Conservation (phyloP, 2,329 filamentous ascomycete genomes). For the Bertia moriformis region DNA sequence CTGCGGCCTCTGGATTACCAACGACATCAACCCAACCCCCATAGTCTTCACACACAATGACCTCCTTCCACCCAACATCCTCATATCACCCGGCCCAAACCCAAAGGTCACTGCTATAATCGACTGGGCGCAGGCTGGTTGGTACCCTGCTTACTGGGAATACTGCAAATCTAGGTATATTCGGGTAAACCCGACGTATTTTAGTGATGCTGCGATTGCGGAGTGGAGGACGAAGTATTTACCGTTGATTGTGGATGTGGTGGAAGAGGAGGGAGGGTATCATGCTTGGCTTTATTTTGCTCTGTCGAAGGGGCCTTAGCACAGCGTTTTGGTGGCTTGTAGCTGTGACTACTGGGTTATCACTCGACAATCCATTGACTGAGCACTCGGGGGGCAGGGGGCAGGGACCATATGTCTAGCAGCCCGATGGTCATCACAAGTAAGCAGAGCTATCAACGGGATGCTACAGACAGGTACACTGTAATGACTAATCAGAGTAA, state of each 20-base stretch:
- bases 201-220: not conserved
- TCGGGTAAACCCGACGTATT: too few species aligned
- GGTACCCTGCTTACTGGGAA: slow-evolving; percentile 14
- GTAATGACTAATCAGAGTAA: too few species aligned
- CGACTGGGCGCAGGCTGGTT: slow-evolving; percentile 16
- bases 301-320: not conserved
- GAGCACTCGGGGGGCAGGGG: too few species aligned
- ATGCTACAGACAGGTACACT: too few species aligned
- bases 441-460: too few species aligned
- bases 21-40: too few species aligned
- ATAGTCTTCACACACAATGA: slow-evolving; percentile 18
- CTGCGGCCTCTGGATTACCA: too few species aligned
- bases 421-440: too few species aligned
- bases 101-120: slow-evolving; percentile 11
- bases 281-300: not conserved
- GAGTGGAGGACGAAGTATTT: not conserved
- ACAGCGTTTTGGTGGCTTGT: too few species aligned
- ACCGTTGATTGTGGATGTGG: not conserved
- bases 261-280: slow-evolving; percentile 2
- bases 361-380: too few species aligned
- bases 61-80: slow-evolving; percentile 16
- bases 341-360: too few species aligned
- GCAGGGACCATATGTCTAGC: too few species aligned
- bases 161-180: slow-evolving; percentile 2
- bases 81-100: slow-evolving; percentile 11